A percentile compares a stretch with the other conserved stretches of the same genome.
Evolutionary conservation across 257 asterid genomes (phyloP).

Genomic region (Coffea eugenioides): DNA sequence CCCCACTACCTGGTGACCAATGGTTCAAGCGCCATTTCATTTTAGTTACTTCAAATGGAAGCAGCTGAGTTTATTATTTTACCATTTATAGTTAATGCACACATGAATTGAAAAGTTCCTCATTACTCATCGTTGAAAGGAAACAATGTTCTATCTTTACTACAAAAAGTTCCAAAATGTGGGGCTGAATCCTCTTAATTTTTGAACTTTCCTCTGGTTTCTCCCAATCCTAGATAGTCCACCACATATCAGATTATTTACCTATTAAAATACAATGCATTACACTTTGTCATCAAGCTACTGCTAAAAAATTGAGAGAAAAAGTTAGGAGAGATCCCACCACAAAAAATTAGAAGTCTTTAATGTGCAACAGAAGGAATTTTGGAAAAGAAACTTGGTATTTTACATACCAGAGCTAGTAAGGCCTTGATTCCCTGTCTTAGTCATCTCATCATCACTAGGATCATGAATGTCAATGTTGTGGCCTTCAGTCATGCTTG

Average conservation of each 20-base stretch:
- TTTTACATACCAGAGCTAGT: slow-evolving; percentile 8
- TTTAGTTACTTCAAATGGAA: too few relatives aligned
- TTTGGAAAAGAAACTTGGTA: background rate
- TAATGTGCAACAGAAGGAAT: background rate
- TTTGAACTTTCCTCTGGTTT: background rate
- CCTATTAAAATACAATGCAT: background rate
- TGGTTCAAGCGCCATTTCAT: too few relatives aligned
- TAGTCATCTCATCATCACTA: slow-evolving; percentile 21
- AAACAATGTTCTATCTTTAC: too few relatives aligned
- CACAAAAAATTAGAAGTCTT: background rate
- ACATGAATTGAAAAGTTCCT: too few relatives aligned
- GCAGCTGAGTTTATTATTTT: too few relatives aligned
- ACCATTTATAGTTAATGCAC: too few relatives aligned
- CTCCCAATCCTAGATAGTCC: background rate
- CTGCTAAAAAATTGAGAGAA: background rate
- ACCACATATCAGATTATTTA: background rate
- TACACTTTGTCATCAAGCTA: background rate
- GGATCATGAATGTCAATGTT: slow-evolving; percentile 18
- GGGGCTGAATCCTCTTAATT: background rate
- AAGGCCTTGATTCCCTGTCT: background rate
- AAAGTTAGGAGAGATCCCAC: background rate
- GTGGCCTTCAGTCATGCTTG: background rate
- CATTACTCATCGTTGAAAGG: too few relatives aligned
- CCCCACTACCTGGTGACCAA: too few relatives aligned
- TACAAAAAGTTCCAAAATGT: background rate